Evolutionary conservation across 345 rosid species (phyloP).

Genomic region (Lepidium aucheri): DNA sequence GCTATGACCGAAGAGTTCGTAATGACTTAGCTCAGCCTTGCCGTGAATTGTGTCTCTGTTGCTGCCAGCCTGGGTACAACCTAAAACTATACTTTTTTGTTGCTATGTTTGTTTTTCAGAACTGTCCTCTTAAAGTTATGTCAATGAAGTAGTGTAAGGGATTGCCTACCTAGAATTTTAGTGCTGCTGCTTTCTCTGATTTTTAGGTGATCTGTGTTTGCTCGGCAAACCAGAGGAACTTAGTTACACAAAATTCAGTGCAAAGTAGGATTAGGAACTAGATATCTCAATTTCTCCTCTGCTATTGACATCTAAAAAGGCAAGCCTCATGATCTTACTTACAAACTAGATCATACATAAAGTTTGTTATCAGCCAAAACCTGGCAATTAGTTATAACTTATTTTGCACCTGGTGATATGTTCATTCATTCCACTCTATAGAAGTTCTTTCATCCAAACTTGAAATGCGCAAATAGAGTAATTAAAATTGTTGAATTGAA

Average conservation of each 20-base stretch:
- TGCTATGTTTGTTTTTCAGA: not conserved
- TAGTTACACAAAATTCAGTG: not conserved
- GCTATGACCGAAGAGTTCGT: conserved; percentile 97
- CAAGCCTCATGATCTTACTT: not conserved
- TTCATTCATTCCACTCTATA: not conserved
- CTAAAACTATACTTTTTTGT: not conserved
- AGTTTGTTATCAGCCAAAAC: not conserved
- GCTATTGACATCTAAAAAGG: not conserved
- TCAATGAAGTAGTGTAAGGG: not conserved
- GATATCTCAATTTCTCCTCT: not conserved
- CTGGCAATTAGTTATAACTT: not conserved
- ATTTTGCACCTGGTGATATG: not conserved
- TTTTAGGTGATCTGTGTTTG: not conserved
- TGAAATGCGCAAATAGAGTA: not conserved
- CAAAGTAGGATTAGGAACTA: not conserved
- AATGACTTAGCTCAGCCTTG: conserved; percentile 97
- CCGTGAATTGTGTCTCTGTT: conserved; percentile 94
- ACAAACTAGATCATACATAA: not conserved
- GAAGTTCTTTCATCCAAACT: not conserved
- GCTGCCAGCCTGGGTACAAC: conserved; percentile 95
- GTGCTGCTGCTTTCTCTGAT: not conserved
- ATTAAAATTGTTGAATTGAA: not conserved
- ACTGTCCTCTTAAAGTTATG: not conserved
- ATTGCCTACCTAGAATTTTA: not conserved
- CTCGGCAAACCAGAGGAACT: not conserved